Evolutionary conservation across 2,329 filamentous ascomycete genomes (phyloP).

Genomic region (Verticillium longisporum): DNA sequence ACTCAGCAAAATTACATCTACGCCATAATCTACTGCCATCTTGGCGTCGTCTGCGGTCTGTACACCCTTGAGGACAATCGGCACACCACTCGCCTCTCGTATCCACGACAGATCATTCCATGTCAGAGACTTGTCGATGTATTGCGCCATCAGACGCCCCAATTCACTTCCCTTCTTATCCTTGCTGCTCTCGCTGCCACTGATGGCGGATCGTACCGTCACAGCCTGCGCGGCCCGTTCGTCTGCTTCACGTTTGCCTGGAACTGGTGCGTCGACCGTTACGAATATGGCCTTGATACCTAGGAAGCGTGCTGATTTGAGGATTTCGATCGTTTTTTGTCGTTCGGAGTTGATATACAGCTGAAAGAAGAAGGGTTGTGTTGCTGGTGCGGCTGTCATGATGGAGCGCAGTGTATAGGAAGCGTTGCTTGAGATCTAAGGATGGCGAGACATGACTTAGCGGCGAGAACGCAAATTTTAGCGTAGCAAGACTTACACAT

Average conservation of each 20-base stretch:
- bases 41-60: conserved; percentile 59
- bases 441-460: background rate
- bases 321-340: conserved; percentile 36
- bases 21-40: conserved; percentile 50
- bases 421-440: conserved; percentile 41
- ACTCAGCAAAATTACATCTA: conserved; percentile 61
- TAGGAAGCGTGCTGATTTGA: conserved; percentile 27
- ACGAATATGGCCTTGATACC: conserved; percentile 47
- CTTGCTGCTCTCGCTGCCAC: conserved; percentile 33
- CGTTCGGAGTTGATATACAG: conserved; percentile 47
- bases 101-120: conserved; percentile 65
- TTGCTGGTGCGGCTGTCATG: conserved; percentile 22
- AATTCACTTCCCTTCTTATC: conserved; percentile 47
- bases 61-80: conserved; percentile 62
- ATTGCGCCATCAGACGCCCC: conserved; percentile 41
- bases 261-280: conserved; percentile 49
- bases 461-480: accelerated
- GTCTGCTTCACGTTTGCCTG: conserved; percentile 49
- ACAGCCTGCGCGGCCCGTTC: conserved; percentile 41
- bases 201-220: conserved; percentile 28
- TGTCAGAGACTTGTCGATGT: conserved; percentile 41
- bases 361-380: conserved; percentile 43
- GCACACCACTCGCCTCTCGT: conserved; percentile 42
- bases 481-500: conserved; percentile 23
- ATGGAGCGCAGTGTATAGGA: conserved; percentile 40